Evolutionary conservation across 345 rosid species (phyloP), one percentile per base, ranked within the genome.

Genomic region (Boechera retrofracta): DNA sequence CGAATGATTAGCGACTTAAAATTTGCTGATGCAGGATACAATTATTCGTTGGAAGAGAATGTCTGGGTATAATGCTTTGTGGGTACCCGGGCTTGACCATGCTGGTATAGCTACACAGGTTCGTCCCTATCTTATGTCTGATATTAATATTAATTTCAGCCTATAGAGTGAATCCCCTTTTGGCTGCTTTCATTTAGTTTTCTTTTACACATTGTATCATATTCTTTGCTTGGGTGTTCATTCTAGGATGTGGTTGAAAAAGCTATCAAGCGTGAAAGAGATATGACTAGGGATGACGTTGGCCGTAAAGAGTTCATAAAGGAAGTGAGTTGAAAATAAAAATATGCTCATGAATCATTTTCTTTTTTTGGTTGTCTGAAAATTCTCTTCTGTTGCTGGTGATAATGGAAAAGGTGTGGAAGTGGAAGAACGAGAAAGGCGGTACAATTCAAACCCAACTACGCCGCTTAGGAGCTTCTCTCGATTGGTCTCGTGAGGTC

Each of bases 91-190:
- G 26, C 80, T 88, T 78, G 99, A 95, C 78, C 99, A 95, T 83
- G 99, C 98, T 73, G 98, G 98, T 79, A 95, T 95, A 80, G 97
- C 99, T 69, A 95, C 99, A 54, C 98, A 95, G 97, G 99, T 95
- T 70, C 3, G 66, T 29, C 21, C 64, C 53, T 36, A n/a, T 67
- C 59, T 35, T 21, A 32, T 47, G 66, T 61, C 39, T 35, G 6
- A 7, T 52, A 51, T 58, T 66, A 11, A n/a, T 32, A 67, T 7
- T 38, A 64, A 5, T 24, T 72, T 51, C 16, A 29, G 63, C n/a
- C 64, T 42, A 33, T 39, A 28, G 35, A 49, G 38, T 13, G 44
- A 57, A 7, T 56, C 56, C 49, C 32, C 49, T 10, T 32, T 59
- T 53, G 53, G 13, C 62, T 62, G 18, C 51, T 59, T 67, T 64